These are phyloP conservation scores for Trypanosoma cruzi DNA, from an alignment of 208 protist genomes.

Conservation along the genomic window DNA sequence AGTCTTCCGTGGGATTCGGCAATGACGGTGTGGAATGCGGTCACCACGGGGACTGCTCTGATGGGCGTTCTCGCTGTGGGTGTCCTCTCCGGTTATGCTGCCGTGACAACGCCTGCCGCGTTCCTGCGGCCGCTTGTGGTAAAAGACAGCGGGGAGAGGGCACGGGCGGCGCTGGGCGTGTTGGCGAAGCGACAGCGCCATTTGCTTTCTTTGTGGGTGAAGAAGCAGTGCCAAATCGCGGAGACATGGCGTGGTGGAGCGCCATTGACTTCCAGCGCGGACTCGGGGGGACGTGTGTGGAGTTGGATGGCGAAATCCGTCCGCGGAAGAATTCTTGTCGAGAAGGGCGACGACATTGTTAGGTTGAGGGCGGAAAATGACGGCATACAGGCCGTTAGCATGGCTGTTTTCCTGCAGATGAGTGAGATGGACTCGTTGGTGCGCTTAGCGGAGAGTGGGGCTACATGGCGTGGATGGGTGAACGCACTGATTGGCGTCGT, in stretches of 20 bases:
- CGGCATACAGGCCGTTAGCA: constrained; percentile 44
- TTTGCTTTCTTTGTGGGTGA: constrained; percentile 50
- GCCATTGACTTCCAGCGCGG: not conserved
- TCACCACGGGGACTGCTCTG: constrained; percentile 34
- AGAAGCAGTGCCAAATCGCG: constrained; percentile 53
- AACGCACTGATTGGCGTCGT: constrained; percentile 48
- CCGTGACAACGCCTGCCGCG: constrained; percentile 53
- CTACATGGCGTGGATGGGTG: constrained; percentile 45
- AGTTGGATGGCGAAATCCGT: constrained; percentile 22
- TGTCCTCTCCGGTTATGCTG: constrained; percentile 74
- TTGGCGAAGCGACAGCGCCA: constrained; percentile 66
- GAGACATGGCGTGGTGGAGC: constrained; percentile 16
- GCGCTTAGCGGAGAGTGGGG: constrained; percentile 47
- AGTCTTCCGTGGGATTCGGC: not conserved
- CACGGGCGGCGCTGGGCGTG: constrained; percentile 30
- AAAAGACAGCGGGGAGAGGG: constrained; percentile 30
- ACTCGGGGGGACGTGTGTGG: not conserved
- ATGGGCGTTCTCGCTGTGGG: constrained; percentile 66
- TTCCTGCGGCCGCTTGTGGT: constrained; percentile 50
- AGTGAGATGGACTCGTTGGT: constrained; percentile 61
- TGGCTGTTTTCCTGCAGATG: constrained; percentile 73
- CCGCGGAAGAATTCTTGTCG: not conserved
- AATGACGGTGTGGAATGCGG: constrained; percentile 7
- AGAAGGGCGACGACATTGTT: not conserved
- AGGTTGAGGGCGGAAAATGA: constrained; percentile 52